phyloP scores from a whole-genome alignment of 2,329 filamentous ascomycete species.

The Penicillium sp. region DNA sequence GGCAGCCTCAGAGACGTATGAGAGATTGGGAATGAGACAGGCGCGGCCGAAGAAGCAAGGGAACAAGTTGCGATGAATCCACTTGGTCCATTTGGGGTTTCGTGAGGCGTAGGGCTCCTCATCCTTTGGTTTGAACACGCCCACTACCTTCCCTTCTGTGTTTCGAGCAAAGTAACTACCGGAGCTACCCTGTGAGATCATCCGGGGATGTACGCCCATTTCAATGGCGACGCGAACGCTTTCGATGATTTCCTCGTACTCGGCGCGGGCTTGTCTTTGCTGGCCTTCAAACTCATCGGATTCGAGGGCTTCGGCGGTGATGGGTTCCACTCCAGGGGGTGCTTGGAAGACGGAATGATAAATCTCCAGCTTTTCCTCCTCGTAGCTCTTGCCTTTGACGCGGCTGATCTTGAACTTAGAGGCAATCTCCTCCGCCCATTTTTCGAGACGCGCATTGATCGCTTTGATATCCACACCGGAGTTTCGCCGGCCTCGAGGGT shows the following conservation, averaged over 20 bases:
- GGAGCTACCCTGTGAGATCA: conserved; percentile 96
- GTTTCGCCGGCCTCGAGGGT: conserved; percentile 66
- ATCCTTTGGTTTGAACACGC: conserved; percentile 98
- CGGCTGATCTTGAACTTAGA: conserved; percentile 90
- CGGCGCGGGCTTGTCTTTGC: conserved; percentile 67
- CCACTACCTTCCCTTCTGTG: conserved; percentile 87
- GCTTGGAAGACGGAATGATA: conserved; percentile 96
- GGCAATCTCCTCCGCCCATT: conserved; percentile 97
- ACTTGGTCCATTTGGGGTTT: conserved; percentile 99
- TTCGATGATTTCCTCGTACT: conserved; percentile 87
- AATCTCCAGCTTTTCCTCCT: conserved; percentile 89
- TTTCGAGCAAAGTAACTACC: conserved; percentile 98
- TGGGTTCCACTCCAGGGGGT: conserved; percentile 81
- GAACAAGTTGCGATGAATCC: conserved; percentile 97
- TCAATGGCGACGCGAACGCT: conserved; percentile 89
- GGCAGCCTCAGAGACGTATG: conserved; percentile 95
- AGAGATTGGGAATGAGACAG: conserved; percentile 94
- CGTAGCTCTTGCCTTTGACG: conserved; percentile 70
- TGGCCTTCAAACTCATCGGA: conserved; percentile 57
- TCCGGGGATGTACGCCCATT: conserved; percentile 85
- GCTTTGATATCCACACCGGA: conserved; percentile 95
- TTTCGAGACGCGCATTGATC: conserved; percentile 91
- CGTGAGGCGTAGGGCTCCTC: conserved; percentile 96
- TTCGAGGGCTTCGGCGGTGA: conserved; percentile 73
- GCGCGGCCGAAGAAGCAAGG: conserved; percentile 96